A percentile compares a stretch with the other conserved stretches of the same genome.
Evolutionary conservation across 169 alveolate species (phyloP).

Genomic region (Neospora caninum): DNA sequence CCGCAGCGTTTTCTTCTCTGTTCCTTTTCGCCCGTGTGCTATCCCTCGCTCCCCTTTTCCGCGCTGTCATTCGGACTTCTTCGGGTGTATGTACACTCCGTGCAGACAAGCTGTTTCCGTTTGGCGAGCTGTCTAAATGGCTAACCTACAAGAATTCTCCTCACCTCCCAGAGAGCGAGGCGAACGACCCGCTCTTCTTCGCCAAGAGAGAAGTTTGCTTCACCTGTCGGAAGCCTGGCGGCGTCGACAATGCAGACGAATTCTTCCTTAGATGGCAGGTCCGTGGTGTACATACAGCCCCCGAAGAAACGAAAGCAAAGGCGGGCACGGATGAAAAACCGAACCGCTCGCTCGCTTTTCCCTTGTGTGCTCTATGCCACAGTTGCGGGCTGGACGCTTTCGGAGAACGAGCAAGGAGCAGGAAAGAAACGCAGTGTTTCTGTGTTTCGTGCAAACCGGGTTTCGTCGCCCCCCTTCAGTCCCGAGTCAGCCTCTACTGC

Average conservation of each 20-base stretch:
- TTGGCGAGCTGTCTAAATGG: slow-evolving; percentile 37
- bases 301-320: background rate
- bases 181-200: slow-evolving; percentile 44
- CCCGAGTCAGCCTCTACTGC: too few species aligned
- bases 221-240: slow-evolving; percentile 33
- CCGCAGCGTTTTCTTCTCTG: background rate
- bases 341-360: background rate
- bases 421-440: too few species aligned
- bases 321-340: background rate
- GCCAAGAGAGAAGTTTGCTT: slow-evolving; percentile 42
- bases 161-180: background rate
- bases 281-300: background rate
- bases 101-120: slow-evolving; percentile 49
- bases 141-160: slow-evolving; percentile 13
- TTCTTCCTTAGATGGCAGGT: slow-evolving; percentile 58
- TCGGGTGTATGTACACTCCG: background rate
- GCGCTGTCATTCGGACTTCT: background rate
- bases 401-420: too few species aligned
- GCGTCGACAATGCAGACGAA: slow-evolving; percentile 24
- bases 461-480: too few species aligned
- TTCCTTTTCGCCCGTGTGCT: too few species aligned
- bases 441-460: too few species aligned
- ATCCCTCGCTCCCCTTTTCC: background rate
- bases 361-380: too few species aligned
- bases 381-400: too few species aligned